A percentile compares a stretch with the other conserved stretches of the same genome.
Conservation (phyloP, 164 flowering plant genomes). For the Magnolia officinalis region DNA sequence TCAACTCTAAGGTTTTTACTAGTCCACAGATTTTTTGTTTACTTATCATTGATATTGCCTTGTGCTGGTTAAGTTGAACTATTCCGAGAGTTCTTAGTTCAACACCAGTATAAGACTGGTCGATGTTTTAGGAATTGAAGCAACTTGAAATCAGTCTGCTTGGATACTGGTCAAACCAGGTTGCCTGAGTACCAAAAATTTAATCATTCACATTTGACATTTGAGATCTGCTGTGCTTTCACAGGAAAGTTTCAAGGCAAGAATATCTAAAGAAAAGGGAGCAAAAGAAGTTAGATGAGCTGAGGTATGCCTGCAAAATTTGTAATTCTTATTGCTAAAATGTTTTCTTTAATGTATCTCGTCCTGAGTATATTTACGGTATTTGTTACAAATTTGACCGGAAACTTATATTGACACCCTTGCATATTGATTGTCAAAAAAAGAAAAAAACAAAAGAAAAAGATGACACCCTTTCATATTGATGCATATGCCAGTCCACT, state of each 20-base stretch:
- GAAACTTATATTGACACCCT: neutral
- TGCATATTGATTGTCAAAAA: neutral
- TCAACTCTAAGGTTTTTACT: conserved; percentile 55
- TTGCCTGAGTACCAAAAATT: neutral
- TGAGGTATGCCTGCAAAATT: conserved; percentile 45
- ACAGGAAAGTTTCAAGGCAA: conserved; percentile 87
- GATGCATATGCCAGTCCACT: too few relatives aligned
- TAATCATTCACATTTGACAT: neutral
- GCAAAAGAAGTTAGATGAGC: conserved; percentile 87
- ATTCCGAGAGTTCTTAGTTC: neutral
- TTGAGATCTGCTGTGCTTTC: conserved; percentile 6
- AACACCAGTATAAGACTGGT: neutral
- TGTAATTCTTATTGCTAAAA: neutral
- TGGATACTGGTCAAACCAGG: neutral
- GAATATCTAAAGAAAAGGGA: conserved; percentile 74
- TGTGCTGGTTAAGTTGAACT: neutral
- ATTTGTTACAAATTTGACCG: too few relatives aligned
- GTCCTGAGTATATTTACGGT: too few relatives aligned
- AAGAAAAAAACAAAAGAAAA: too few relatives aligned
- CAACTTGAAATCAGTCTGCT: neutral
- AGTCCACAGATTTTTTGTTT: neutral
- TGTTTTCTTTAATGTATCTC: neutral
- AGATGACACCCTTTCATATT: too few relatives aligned
- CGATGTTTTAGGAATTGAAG: neutral
- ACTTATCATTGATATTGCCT: neutral